A percentile compares a stretch with the other conserved stretches of the same genome.
Conservation (phyloP, 768 basidiomycete genomes). For the Leccinum variicolor region DNA sequence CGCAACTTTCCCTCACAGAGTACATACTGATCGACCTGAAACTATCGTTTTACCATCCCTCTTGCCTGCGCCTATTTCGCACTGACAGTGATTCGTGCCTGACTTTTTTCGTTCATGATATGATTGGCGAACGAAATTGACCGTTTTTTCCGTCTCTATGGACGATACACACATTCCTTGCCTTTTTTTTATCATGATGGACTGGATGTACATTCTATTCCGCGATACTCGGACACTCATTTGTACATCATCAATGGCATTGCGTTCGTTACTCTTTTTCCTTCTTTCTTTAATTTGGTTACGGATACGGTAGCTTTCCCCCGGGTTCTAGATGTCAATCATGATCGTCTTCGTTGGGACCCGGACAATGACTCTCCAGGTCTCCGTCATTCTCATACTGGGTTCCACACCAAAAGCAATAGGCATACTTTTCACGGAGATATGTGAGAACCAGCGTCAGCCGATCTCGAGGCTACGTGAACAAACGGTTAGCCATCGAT, state of each 20-base stretch:
- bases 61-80: constrained; percentile 35
- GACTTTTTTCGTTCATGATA: neutral
- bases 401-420: constrained; percentile 90
- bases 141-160: neutral
- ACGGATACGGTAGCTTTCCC: neutral
- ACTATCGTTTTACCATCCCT: constrained; percentile 53
- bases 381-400: constrained; percentile 63
- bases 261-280: constrained; percentile 12
- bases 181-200: constrained; percentile 8
- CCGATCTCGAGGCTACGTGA: constrained; percentile 62
- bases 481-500: constrained; percentile 10
- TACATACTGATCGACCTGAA: constrained; percentile 30
- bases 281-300: neutral
- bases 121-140: neutral
- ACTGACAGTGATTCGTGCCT: constrained; percentile 10
- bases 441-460: constrained; percentile 67
- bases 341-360: constrained; percentile 72
- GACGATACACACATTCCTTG: constrained; percentile 13
- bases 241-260: constrained; percentile 29
- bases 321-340: constrained; percentile 44
- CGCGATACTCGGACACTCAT: constrained; percentile 25
- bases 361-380: constrained; percentile 67
- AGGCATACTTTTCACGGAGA: constrained; percentile 65
- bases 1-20: constrained; percentile 51
- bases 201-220: constrained; percentile 19